Evolutionary conservation across 768 basidiomycete species (phyloP).

Genomic region (Tephrocybe sp.): DNA sequence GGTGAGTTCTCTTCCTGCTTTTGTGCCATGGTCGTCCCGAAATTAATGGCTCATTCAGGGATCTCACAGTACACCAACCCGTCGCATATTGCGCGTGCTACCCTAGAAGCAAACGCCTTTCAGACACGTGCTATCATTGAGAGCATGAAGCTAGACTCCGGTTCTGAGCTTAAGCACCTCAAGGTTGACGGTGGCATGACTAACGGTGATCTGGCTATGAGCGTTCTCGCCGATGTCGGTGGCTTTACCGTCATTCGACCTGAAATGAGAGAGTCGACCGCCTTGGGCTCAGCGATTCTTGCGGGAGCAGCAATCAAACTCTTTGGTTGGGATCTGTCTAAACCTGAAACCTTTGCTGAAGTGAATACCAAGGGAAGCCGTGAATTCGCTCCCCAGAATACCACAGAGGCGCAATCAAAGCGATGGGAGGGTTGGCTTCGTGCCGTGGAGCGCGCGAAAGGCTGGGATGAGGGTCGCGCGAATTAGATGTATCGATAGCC

Average conservation of each 20-base stretch:
- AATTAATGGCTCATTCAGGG: constrained; percentile 32
- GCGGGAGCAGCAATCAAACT: constrained; percentile 86
- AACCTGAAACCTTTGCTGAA: constrained; percentile 77
- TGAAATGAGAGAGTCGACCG: constrained; percentile 98
- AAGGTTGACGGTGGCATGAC: constrained; percentile 99
- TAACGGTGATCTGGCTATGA: constrained; percentile 88
- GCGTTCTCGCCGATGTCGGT: constrained; percentile 82
- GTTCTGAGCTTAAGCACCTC: constrained; percentile 72
- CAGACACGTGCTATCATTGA: constrained; percentile 95
- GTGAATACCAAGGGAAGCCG: constrained; percentile 85
- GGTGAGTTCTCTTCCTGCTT: constrained; percentile 35
- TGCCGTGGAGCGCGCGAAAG: constrained; percentile 80
- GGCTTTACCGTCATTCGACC: constrained; percentile 92
- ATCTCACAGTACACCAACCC: constrained; percentile 88
- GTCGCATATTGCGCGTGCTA: constrained; percentile 91
- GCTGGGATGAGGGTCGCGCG: constrained; percentile 70
- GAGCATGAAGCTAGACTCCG: constrained; percentile 92
- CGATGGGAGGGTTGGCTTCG: constrained; percentile 84
- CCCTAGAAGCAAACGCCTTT: constrained; percentile 94
- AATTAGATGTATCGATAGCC: constrained; percentile 13
- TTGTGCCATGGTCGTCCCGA: background rate
- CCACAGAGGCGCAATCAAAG: constrained; percentile 52
- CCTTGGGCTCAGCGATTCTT: constrained; percentile 90
- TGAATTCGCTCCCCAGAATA: constrained; percentile 60
- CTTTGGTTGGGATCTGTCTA: constrained; percentile 88